Evolutionary conservation across 306 rosid genomes (phyloP).

Genomic region (Cucumis sativus): DNA sequence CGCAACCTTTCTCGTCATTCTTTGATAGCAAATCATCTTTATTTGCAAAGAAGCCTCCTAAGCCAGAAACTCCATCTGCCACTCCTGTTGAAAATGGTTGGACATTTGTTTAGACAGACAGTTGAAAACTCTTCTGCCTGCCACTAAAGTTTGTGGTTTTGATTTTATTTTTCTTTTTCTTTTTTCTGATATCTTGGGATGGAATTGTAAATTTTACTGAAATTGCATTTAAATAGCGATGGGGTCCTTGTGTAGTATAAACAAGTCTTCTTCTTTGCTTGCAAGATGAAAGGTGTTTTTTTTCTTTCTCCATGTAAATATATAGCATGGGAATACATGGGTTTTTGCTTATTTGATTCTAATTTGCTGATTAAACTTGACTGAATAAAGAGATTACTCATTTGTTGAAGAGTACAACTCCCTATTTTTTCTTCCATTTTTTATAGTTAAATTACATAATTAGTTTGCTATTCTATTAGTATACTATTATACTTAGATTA

Average conservation of each 20-base stretch:
- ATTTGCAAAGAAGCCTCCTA: constrained; percentile 65
- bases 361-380: not conserved
- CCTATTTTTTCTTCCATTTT: not conserved
- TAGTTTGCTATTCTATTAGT: not conserved
- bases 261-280: not conserved
- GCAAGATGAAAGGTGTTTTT: not conserved
- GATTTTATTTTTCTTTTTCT: too few relatives aligned
- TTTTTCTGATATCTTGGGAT: not conserved
- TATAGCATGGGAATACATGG: not conserved
- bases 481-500: not conserved
- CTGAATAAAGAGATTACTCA: not conserved
- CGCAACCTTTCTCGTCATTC: constrained; percentile 70
- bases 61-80: constrained; percentile 25
- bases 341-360: not conserved
- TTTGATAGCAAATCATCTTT: constrained; percentile 72
- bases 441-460: not conserved
- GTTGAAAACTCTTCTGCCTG: constrained; percentile 12
- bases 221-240: not conserved
- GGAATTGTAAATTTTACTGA: constrained; percentile 1
- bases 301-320: not conserved
- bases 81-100: constrained; percentile 27
- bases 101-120: constrained; percentile 32
- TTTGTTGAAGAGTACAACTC: not conserved
- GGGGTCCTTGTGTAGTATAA: not conserved
- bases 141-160: constrained; percentile 26